These are phyloP conservation scores for Gossypium longicalyx DNA, from an alignment of 345 rosid genomes.

Conservation along the genomic window DNA sequence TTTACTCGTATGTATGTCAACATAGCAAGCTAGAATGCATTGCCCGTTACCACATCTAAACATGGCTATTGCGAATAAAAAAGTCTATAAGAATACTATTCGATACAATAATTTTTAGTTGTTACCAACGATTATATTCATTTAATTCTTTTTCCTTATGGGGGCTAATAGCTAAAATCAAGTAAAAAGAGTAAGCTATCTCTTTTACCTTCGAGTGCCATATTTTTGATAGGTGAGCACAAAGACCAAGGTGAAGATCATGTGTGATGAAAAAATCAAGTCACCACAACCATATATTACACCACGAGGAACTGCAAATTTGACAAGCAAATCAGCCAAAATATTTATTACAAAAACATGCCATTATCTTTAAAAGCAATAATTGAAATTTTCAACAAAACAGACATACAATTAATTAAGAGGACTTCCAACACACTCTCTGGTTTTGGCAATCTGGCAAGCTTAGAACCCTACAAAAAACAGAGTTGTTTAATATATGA, in stretches of 20 bases:
- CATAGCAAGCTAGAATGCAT: not conserved
- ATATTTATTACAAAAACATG: not conserved
- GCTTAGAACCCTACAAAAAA: constrained; percentile 71
- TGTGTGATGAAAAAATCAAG: constrained; percentile 95
- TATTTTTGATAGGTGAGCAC: constrained; percentile 92
- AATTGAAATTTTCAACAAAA: not conserved
- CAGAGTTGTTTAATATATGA: not conserved
- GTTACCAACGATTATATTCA: not conserved
- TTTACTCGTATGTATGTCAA: not conserved
- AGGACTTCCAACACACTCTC: constrained; percentile 60
- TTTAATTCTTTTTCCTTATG: not conserved
- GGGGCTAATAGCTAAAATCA: not conserved
- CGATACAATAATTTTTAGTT: not conserved
- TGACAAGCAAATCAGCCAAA: constrained; percentile 27
- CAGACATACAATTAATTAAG: constrained; percentile 63
- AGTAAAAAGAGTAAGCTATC: not conserved
- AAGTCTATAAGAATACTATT: not conserved
- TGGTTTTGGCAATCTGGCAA: constrained; percentile 82
- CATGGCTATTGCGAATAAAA: not conserved
- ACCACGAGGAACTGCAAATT: constrained; percentile 85
- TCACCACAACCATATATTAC: constrained; percentile 94
- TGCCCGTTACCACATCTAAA: not conserved
- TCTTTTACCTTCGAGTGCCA: constrained; percentile 74
- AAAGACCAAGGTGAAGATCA: constrained; percentile 93
- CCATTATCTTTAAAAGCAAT: not conserved